Evolutionary conservation across 306 rosid genomes (phyloP).

Genomic region (Luffa acutangula): DNA sequence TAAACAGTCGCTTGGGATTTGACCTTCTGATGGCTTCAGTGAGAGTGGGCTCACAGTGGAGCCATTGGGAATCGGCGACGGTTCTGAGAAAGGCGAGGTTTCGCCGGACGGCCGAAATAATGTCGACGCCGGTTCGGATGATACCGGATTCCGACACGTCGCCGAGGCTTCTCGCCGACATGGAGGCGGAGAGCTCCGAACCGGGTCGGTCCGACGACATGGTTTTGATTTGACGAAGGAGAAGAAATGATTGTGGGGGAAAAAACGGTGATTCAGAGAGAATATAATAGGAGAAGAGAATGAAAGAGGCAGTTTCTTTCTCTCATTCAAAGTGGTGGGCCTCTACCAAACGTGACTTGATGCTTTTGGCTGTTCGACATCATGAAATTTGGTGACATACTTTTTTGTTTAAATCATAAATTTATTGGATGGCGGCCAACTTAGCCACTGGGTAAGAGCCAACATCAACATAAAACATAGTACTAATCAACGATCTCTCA

Average conservation of each 20-base stretch:
- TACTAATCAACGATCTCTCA: too few species aligned
- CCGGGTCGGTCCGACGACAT: slow-evolving; percentile 33
- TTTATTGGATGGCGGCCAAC: too few species aligned
- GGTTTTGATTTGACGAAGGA: not conserved
- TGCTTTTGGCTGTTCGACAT: not conserved
- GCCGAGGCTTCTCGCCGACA: slow-evolving; percentile 38
- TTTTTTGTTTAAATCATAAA: not conserved
- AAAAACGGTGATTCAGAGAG: not conserved
- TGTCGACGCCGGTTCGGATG: slow-evolving; percentile 41
- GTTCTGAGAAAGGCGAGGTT: slow-evolving; percentile 41
- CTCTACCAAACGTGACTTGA: not conserved
- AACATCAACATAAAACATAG: too few species aligned
- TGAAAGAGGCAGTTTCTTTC: not conserved
- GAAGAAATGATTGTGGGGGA: not conserved
- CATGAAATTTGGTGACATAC: not conserved
- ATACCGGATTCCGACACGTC: slow-evolving; percentile 37
- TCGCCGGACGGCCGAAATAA: slow-evolving; percentile 57
- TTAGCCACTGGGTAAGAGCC: too few species aligned
- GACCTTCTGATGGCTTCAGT: slow-evolving; percentile 71
- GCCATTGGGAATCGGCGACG: slow-evolving; percentile 49
- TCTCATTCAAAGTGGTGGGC: not conserved
- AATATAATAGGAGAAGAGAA: not conserved
- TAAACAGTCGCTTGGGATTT: not conserved
- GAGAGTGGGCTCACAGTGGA: slow-evolving; percentile 33
- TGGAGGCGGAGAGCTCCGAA: slow-evolving; percentile 25